Evolutionary conservation across 2,329 filamentous ascomycete species (phyloP).

Genomic region (Cladosporium sp.): DNA sequence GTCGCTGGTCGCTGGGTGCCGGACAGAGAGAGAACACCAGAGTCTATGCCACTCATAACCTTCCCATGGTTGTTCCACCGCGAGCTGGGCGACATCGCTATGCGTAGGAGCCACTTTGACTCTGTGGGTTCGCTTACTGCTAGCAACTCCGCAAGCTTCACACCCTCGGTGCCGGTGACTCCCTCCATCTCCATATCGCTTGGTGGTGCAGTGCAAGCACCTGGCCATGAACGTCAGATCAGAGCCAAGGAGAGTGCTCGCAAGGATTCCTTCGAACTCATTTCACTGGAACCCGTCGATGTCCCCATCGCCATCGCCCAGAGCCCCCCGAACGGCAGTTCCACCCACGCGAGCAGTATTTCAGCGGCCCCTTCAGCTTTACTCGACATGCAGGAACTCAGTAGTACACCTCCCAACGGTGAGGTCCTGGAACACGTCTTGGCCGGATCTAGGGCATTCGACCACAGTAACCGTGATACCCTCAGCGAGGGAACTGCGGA

Average conservation of each 20-base stretch:
- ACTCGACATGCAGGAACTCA: neutral
- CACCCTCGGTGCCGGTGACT: neutral
- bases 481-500: neutral
- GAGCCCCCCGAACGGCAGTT: neutral
- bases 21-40: conserved; percentile 42
- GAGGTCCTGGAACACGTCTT: neutral
- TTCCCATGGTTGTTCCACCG: conserved; percentile 90
- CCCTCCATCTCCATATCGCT: neutral
- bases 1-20: conserved; percentile 43
- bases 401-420: neutral
- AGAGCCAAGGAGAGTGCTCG: neutral
- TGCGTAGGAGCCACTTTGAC: conserved; percentile 26
- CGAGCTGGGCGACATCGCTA: conserved; percentile 70
- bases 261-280: neutral
- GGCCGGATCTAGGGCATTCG: conserved; percentile 11
- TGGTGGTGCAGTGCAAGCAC: neutral
- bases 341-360: neutral
- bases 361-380: neutral
- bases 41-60: conserved; percentile 76
- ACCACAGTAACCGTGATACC: neutral
- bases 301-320: neutral
- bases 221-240: neutral
- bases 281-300: neutral
- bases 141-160: neutral
- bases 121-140: neutral